Evolutionary conservation across 2,329 filamentous ascomycete genomes (phyloP).

Genomic region (Cryoendolithus antarcticus): DNA sequence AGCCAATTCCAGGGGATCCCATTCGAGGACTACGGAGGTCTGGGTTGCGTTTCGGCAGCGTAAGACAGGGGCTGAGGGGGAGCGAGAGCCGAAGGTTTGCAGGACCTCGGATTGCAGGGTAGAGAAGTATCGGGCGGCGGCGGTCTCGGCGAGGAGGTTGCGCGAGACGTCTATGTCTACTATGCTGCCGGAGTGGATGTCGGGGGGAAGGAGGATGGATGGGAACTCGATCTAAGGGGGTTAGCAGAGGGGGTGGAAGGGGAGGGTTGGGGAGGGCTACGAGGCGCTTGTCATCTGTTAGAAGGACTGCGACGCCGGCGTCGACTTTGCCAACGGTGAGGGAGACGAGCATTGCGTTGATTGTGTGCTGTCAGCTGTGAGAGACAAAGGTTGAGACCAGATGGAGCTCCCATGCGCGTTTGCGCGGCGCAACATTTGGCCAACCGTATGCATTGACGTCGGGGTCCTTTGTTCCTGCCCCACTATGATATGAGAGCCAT

Average conservation of each 20-base stretch:
- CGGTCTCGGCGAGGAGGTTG: constrained; percentile 66
- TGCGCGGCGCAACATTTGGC: too few relatives aligned
- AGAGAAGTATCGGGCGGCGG: constrained; percentile 64
- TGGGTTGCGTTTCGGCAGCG: constrained; percentile 95
- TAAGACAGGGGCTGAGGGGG: constrained; percentile 64
- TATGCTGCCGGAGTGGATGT: constrained; percentile 91
- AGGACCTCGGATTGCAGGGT: constrained; percentile 82
- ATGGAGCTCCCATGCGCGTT: too few relatives aligned
- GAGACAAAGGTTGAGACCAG: background rate
- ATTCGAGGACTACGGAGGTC: constrained; percentile 95
- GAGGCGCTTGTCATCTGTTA: constrained; percentile 93
- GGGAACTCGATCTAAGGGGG: constrained; percentile 81
- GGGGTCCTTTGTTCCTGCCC: too few relatives aligned
- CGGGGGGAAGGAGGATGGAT: constrained; percentile 86
- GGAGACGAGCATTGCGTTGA: constrained; percentile 71
- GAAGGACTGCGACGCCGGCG: constrained; percentile 88
- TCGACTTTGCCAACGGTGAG: constrained; percentile 98
- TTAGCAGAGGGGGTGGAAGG: background rate
- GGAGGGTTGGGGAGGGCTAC: constrained; percentile 39
- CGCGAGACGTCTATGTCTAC: constrained; percentile 93
- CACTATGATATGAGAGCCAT: background rate
- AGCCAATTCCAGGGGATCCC: constrained; percentile 87
- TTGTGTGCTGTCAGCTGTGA: constrained; percentile 1
- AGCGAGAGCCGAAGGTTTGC: constrained; percentile 67
- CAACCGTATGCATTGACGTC: too few relatives aligned